Evolutionary conservation across 768 basidiomycete genomes (phyloP), one percentile per base, ranked within the genome.

Genomic region (Tulasnella sp.): DNA sequence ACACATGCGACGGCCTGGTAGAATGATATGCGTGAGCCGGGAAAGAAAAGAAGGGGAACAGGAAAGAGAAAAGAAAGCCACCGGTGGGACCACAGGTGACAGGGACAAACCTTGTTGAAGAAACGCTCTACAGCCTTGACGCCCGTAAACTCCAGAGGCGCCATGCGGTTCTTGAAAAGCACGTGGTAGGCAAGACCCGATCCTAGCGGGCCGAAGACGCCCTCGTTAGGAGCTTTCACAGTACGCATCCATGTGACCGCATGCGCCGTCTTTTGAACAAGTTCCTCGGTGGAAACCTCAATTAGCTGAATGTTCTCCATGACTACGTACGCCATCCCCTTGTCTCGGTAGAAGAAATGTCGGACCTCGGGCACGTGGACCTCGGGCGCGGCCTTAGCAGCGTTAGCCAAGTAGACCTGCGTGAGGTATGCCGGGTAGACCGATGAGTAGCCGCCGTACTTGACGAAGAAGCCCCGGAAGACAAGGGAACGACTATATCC

Each of bases 221-320:
- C 80, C 73, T 81, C 75, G 79, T 82, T 77, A 80, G 84, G 84
- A 82, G 82, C 72, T 80, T 83, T 81, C 46, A 85, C 83, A 34
- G 75, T 34, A 20, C 76, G 76, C 48, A 85, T 82, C 84, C 85
- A 85, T 44, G 74, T 46, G 48, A 85, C 73, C 82, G 85, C 85
- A 48, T 81, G 60, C 79, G 81, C 79, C 82, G 76, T 82, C 76
- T 82, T 80, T 80, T 50, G n/a, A 75, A 83, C 81, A 80, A 82
- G 24, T 20, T 22, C 28, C 37, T 22, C 83, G 69, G 79, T 78
- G 75, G 82, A 54, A 50, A 82, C 11, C 20, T 69, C 78, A 22
- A 28, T 83, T 48, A 48, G 83, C 69, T 75, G 79, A 81, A 85
- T 85, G 80, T 44, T 81, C 80, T 85, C 85, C 83, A 85, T 85